Evolutionary conservation across 176 grass and related monocot genomes (phyloP).

Genomic region (Zea luxurians): DNA sequence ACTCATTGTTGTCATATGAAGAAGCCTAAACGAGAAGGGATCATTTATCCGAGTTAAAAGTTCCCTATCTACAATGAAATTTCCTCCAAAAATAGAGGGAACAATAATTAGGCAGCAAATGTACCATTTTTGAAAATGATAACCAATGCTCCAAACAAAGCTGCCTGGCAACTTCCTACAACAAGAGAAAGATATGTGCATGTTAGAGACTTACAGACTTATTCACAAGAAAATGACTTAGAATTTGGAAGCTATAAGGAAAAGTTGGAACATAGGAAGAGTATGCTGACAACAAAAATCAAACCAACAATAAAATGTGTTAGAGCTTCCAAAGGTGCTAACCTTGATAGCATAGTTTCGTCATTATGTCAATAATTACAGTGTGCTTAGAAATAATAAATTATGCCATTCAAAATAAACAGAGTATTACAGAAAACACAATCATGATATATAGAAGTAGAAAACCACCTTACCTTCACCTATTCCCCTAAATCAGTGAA

Average conservation of each 20-base stretch:
- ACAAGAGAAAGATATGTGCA: not conserved
- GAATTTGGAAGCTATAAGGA: not conserved
- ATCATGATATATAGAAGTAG: not conserved
- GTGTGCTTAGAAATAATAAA: not conserved
- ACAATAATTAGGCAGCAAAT: constrained; percentile 28
- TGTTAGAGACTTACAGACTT: not conserved
- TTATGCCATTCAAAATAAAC: not conserved
- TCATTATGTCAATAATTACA: constrained; percentile 34
- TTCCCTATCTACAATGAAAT: too few relatives aligned
- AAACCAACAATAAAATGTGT: not conserved
- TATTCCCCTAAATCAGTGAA: constrained; percentile 57
- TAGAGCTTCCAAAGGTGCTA: not conserved
- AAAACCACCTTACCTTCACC: constrained; percentile 54
- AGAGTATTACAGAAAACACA: constrained; percentile 12
- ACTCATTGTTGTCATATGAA: not conserved
- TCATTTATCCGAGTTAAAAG: too few relatives aligned
- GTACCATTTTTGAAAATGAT: constrained; percentile 94
- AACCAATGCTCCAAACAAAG: constrained; percentile 81
- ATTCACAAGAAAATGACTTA: constrained; percentile 21
- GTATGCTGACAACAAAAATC: not conserved
- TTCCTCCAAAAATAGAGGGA: not conserved
- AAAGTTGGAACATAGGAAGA: constrained; percentile 6
- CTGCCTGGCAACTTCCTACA: constrained; percentile 94
- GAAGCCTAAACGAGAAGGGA: too few relatives aligned
- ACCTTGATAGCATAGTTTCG: constrained; percentile 83